phyloP scores from a whole-genome alignment of 139 green algal species.

The Yamagishiella unicocca region DNA sequence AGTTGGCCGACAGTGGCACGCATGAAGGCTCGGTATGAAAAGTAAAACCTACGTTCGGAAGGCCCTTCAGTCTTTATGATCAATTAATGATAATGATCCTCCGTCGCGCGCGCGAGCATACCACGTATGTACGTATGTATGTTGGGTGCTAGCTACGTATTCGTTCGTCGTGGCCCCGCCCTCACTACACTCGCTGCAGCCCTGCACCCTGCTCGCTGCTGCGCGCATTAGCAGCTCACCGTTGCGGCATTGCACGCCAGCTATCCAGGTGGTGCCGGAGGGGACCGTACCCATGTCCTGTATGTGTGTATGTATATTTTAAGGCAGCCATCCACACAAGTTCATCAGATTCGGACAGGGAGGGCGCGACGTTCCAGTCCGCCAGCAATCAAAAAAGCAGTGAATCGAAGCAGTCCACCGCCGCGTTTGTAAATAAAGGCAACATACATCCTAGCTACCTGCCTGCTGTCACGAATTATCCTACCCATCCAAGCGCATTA shows the following conservation, averaged over 20 bases:
- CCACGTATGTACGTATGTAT: too few species aligned
- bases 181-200: background rate
- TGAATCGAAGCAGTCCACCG: too few species aligned
- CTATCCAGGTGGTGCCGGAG: background rate
- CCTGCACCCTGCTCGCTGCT: too few species aligned
- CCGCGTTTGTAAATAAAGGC: background rate
- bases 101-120: too few species aligned
- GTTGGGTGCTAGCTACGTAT: too few species aligned
- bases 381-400: too few species aligned
- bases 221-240: background rate
- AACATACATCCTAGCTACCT: background rate
- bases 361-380: too few species aligned
- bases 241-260: slow-evolving; percentile 4
- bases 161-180: too few species aligned
- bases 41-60: background rate
- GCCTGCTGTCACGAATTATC: background rate
- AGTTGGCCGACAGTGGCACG: too few species aligned
- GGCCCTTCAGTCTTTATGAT: background rate
- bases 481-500: background rate
- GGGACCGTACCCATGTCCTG: background rate
- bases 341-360: too few species aligned
- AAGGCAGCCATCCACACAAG: background rate
- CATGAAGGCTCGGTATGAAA: too few species aligned
- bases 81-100: too few species aligned
- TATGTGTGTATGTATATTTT: background rate